Evolutionary conservation across 2,329 filamentous ascomycete species (phyloP), one percentile per base, ranked within the genome.

Genomic region (Scleromitrula shiraiana): DNA sequence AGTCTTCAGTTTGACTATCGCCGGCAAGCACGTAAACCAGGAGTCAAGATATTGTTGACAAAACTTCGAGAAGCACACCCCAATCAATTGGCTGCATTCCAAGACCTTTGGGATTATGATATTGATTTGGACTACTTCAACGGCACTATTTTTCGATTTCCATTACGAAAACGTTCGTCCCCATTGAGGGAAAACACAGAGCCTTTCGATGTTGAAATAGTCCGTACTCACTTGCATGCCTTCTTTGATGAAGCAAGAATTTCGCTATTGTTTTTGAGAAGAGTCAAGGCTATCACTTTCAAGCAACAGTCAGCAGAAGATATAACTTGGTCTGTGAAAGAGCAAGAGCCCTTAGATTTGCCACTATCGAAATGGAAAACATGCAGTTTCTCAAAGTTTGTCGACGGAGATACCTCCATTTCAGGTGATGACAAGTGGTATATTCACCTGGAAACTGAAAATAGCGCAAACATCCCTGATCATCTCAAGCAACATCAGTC

Each of bases 111-210:
- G 53, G 52, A 46, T 8, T 63, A 58, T 30, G 29, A 46, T 10
- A 7, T 40, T 19, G 41, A 51, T 8, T 42, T 54, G 2, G 53
- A 57, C 24, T n/a, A 53, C n/a, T 61, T 54, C 30, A 32, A 46
- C 4, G 56, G 59, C 5, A 61, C 59, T 4, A 61, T 62, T 8
- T 62, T 62, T 30, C 55, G 60, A 2, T 60, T 62, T 40, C 58
- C 60, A 12, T 45, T 62, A 5, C 51, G 55, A 10, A 46, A 38
- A 20, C n/a, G 30, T 10, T 9, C 14, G 30, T 49, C 46, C 5
- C 39, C 38, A 8, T 12, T 49, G 14, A 43, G 40, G 3, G 4
- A 17, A 17, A 26, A 24, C 6, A 20, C 32, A 17, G 39, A 37
- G 14, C 33, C 7, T 23, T 37, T 15, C 15, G 38, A 47, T 12